Base-by-base conservation (phyloP, 2,329 filamentous ascomycete species). In the Aulographum hederae region DNA sequence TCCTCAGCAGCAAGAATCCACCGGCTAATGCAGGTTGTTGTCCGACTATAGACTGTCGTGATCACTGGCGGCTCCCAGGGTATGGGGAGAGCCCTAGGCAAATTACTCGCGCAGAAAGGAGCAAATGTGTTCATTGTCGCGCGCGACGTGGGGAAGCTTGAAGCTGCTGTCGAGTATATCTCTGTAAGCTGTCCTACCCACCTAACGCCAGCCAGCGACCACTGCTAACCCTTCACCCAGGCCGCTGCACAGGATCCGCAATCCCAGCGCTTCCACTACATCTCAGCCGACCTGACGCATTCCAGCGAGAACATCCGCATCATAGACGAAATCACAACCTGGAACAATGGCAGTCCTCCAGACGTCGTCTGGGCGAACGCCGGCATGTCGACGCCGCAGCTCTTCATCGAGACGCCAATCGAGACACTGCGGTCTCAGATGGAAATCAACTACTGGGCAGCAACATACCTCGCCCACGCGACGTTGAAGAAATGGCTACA, bases 291-390 rank as follows among this genome's bases (percentile, higher is more conserved):
- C 53, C 71, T 94, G 20, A 73, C 76, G 11, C 58, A 67, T 34
- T 60, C 73, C 32, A 61, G 69, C 35, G 85, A 85, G 46, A 80
- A 80, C 31, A 59, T 61, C 3, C 61, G 70, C 26, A 61, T 93
- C 25, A 57, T 95, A 32, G 59, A 63, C 23, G 73, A 91, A 51
- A 75, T 75, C 29, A 78, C 69, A 2, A 54, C 61, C 15, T 93
- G 84, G 84, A 94, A 94, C 57, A 58, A 73, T 39, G 73, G 69
- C 33, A 51, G 59, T 16, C 53, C 73, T 18, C 80, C 81, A 0
- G 86, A 95, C 48, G 65, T 94, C 34, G 78, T 95, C 20, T 95
- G 89, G 84, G 85, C 81, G 49, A 68, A 84, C 31, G 86, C 86
- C 3, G 86, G 86, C 37, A 63, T 69, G 39, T 69, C 78, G 4